These are phyloP conservation scores for Penicillium cataractarum DNA, from an alignment of 495 filamentous ascomycete genomes.

Conservation along the genomic window DNA sequence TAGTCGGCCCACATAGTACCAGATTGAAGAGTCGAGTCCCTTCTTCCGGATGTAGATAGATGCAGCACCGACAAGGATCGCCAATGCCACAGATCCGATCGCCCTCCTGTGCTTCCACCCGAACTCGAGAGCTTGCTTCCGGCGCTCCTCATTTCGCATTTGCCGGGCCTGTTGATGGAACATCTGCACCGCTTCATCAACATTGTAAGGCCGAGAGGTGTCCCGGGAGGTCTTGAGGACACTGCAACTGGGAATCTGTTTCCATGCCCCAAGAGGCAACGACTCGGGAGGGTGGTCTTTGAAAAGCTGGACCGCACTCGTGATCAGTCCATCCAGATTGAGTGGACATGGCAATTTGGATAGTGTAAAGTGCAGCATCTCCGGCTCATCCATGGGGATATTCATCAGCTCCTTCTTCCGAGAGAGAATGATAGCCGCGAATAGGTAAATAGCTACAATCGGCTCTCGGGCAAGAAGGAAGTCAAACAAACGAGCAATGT, in stretches of 20 bases:
- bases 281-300: slow-evolving; percentile 70
- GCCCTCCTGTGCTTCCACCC: slow-evolving; percentile 65
- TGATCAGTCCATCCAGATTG: slow-evolving; percentile 79
- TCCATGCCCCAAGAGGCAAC: slow-evolving; percentile 67
- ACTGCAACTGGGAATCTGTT: slow-evolving; percentile 67
- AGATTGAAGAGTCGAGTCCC: slow-evolving; percentile 47
- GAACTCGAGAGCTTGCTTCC: slow-evolving; percentile 52
- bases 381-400: slow-evolving; percentile 80
- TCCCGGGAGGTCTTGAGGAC: slow-evolving; percentile 81
- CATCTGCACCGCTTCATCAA: slow-evolving; percentile 62
- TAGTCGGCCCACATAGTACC: slow-evolving; percentile 39
- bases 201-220: slow-evolving; percentile 46
- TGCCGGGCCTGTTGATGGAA: slow-evolving; percentile 73
- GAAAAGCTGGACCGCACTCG: slow-evolving; percentile 63
- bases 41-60: slow-evolving; percentile 55
- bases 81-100: slow-evolving; percentile 59
- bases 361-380: slow-evolving; percentile 89
- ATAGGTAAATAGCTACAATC: slow-evolving; percentile 85
- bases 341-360: slow-evolving; percentile 84
- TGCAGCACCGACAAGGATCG: slow-evolving; percentile 63
- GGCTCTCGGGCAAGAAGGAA: slow-evolving; percentile 84
- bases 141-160: slow-evolving; percentile 63
- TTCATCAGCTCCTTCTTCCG: slow-evolving; percentile 81
- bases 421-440: slow-evolving; percentile 82
- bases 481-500: slow-evolving; percentile 89